Evolutionary conservation across 192 early-diverging fungal genomes (phyloP), one percentile per base, ranked within the genome.

Genomic region (Kappamyces sp.): DNA sequence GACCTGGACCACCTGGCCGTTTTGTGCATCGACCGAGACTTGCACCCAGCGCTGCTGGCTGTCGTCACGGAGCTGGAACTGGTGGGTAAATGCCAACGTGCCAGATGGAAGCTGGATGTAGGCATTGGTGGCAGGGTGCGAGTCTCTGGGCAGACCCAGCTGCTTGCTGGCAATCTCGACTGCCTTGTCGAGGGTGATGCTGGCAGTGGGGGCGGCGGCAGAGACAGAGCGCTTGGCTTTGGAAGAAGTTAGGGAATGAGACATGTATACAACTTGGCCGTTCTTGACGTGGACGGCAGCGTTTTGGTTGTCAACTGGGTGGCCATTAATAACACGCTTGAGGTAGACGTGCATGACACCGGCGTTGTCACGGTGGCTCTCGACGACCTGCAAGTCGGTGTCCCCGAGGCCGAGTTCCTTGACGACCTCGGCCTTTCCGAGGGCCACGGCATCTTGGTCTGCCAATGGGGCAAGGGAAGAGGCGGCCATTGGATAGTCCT

Each of bases 11-110:
- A 50, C 49, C 49, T 61, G 46, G 15, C 60, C 60, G 37, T 44
- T 42, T 33, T 10, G 13, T 49, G 60, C 60, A 33, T 61, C 60
- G 15, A 61, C 60, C n/a, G 60, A 9, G 35, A 61, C 60, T 49
- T 61, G 60, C 12, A 40, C 23, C 33, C 23, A 61, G 12, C 34
- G 47, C 2, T 35, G 13, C 8, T 49, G 41, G 42, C 9, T 33
- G 2, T 9, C 37, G 34, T 61, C 47, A 37, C 49, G 47, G 9
- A 61, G 6, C 49, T 61, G 46, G 60, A 61, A 61, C 15, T 42
- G 23, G 41, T 61, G 48, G 48, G 60, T 35, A 32, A 49, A 42
- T 2, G 40, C 41, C 12, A 61, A 2, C 36, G 47, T 61, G 33
- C 36, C 60, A 49, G 10, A 10, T 34, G 60, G 60, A 2, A 50